Conservation (phyloP, 2,329 filamentous ascomycete species). For the Alternaria ventricosa region DNA sequence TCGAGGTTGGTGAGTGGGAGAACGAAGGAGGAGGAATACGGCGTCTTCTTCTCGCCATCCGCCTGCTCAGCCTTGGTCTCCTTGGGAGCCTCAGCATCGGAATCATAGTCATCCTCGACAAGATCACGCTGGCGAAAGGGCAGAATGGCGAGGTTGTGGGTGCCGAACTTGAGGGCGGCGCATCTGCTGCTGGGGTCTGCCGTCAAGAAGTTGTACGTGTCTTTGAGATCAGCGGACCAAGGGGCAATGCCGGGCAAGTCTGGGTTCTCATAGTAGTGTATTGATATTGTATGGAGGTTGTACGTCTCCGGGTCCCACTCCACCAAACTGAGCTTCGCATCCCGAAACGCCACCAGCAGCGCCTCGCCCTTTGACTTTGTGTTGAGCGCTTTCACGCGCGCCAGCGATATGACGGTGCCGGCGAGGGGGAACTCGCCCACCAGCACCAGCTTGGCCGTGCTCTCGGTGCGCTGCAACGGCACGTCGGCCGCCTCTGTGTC, state of each 20-base stretch:
- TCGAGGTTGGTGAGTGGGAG: conserved; percentile 88
- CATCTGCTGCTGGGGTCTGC: conserved; percentile 93
- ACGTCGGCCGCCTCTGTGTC: conserved; percentile 60
- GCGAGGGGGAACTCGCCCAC: conserved; percentile 83
- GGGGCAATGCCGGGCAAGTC: conserved; percentile 78
- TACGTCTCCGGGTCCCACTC: conserved; percentile 89
- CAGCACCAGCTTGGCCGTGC: conserved; percentile 79
- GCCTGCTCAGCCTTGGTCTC: conserved; percentile 40
- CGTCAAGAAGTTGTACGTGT: conserved; percentile 80
- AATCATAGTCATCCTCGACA: conserved; percentile 90
- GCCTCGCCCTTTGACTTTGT: conserved; percentile 83
- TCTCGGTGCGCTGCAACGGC: conserved; percentile 65
- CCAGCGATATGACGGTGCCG: conserved; percentile 83
- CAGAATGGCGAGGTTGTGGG: conserved; percentile 87
- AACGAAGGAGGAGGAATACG: conserved; percentile 91
- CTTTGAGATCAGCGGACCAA: conserved; percentile 77
- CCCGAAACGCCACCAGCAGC: conserved; percentile 81
- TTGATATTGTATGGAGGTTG: conserved; percentile 84
- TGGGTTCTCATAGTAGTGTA: conserved; percentile 98
- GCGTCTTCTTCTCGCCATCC: conserved; percentile 60
- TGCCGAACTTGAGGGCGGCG: conserved; percentile 90
- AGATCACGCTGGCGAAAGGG: conserved; percentile 89
- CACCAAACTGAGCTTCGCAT: conserved; percentile 90
- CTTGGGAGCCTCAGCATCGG: conserved; percentile 70
- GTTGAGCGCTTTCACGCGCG: conserved; percentile 73